Evolutionary conservation across 2,329 filamentous ascomycete genomes (phyloP), one percentile per base, ranked within the genome.

Genomic region (Paracoccidioides brasiliensis): DNA sequence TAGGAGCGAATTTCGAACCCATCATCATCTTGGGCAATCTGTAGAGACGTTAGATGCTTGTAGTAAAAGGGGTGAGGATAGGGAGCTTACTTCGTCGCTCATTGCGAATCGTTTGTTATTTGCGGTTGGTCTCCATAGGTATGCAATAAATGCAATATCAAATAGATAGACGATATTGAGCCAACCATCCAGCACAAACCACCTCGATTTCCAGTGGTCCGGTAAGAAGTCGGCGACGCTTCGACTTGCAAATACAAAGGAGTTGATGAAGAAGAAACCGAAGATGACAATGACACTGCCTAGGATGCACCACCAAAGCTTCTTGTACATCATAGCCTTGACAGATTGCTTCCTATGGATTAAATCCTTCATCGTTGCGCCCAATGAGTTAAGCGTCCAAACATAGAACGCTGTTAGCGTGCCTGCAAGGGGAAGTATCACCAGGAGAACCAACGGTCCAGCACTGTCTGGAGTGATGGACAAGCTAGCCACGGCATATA

Each of bases 171-270:
- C 91, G 55, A 98, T 73, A 69, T 97, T 97, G 52, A 97, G 77
- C 93, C 93, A 98, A 55, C 93, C 93, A 67, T 98, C 93, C 22
- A 98, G 80, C 48, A 98, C 82, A 67, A 98, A 98, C 93, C 93
- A 98, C 58, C 93, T 78, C 4, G 88, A 90, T 74, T 96, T 91
- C 93, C 93, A 98, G 72, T 98, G 91, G 63, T 88, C 88, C 1
- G 93, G 93, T 4, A 95, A 89, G 69, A 95, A 98, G 69, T 95
- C 86, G 0, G 88, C 88, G 60, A 90, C 86, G 50, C 80, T 81
- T 50, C 84, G 83, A 10, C 90, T 90, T 51, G 90, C 91, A 69
- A 98, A 95, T 0, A 88, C 89, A 72, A 96, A 90, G 63, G 88
- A 94, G 77, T 96, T 97, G 76, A 97, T 84, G 77, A 98, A 97